Percentiles rank a stretch among this genome's conserved stretches.
phyloP scores from a whole-genome alignment of 192 early-diverging fungal genomes.

The Coemansia sp. region DNA sequence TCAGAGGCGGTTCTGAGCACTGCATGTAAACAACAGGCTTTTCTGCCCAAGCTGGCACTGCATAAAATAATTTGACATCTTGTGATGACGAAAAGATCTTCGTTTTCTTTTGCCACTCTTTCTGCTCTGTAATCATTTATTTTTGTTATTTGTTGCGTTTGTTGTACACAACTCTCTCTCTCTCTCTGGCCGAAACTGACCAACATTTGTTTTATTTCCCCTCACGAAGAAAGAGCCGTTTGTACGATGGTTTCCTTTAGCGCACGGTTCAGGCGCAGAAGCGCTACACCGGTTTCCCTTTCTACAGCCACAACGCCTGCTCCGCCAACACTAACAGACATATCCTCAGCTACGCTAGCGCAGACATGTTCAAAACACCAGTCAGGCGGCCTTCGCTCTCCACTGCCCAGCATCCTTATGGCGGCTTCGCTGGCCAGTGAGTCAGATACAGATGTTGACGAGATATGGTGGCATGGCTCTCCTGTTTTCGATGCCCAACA shows the following conservation, averaged over 20 bases:
- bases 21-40: no score
- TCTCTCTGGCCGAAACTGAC: background rate
- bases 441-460: conserved; percentile 1
- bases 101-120: background rate
- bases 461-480: conserved; percentile 30
- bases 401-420: background rate
- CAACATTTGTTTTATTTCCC: background rate
- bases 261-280: conserved; percentile 33
- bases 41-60: no score
- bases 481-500: conserved; percentile 44
- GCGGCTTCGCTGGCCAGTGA: background rate
- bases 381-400: background rate
- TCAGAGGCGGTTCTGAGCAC: no score
- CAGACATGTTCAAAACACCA: background rate
- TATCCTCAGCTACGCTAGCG: conserved; percentile 1
- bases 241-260: conserved; percentile 22
- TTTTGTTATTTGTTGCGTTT: background rate
- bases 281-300: conserved; percentile 17
- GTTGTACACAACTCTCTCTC: background rate
- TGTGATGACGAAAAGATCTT: no score
- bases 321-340: conserved; percentile 6
- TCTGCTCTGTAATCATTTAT: background rate
- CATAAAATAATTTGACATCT: no score
- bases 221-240: background rate
- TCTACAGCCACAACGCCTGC: conserved; percentile 2